Percentiles rank a stretch among this genome's conserved stretches.
Conservation (phyloP, 768 basidiomycete genomes). For the Amanita fuliginea region DNA sequence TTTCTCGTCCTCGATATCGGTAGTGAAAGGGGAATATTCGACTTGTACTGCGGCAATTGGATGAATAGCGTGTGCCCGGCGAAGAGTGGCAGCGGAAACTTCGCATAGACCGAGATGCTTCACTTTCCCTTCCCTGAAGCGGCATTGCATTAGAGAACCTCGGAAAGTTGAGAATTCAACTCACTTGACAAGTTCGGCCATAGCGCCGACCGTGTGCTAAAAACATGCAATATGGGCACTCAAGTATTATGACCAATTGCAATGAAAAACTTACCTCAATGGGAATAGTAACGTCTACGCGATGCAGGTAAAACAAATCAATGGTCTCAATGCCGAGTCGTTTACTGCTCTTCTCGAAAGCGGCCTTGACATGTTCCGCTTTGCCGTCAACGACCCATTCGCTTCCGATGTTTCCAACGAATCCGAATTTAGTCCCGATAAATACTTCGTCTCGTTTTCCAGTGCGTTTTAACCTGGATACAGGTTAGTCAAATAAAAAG, state of each 20-base stretch:
- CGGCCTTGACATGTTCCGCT: slow-evolving; percentile 20
- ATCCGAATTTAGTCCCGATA: slow-evolving; percentile 45
- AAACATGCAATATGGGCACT: no score
- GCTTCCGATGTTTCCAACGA: slow-evolving; percentile 7
- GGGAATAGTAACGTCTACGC: slow-evolving; percentile 15
- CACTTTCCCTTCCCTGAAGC: slow-evolving; percentile 27
- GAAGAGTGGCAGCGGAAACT: slow-evolving; percentile 28
- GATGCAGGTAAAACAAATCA: slow-evolving; percentile 29
- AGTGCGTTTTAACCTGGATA: slow-evolving; percentile 33
- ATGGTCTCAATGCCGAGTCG: slow-evolving; percentile 22
- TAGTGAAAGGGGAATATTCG: slow-evolving; percentile 32
- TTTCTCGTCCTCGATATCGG: slow-evolving; percentile 31
- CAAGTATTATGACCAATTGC: background rate
- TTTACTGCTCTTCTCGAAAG: slow-evolving; percentile 22
- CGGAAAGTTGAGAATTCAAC: slow-evolving; percentile 9
- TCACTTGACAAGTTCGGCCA: slow-evolving; percentile 26
- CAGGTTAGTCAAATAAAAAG: no score
- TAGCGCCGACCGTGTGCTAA: slow-evolving; percentile 21
- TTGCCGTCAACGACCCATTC: slow-evolving; percentile 19
- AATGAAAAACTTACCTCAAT: slow-evolving; percentile 14
- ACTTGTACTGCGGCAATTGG: slow-evolving; percentile 33
- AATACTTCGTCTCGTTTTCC: slow-evolving; percentile 45
- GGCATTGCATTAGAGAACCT: slow-evolving; percentile 15
- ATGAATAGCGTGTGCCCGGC: slow-evolving; percentile 36
- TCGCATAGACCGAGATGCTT: slow-evolving; percentile 45